These are phyloP conservation scores for Ananas comosus DNA, from an alignment of 176 grass and related monocot species.

Conservation along the genomic window DNA sequence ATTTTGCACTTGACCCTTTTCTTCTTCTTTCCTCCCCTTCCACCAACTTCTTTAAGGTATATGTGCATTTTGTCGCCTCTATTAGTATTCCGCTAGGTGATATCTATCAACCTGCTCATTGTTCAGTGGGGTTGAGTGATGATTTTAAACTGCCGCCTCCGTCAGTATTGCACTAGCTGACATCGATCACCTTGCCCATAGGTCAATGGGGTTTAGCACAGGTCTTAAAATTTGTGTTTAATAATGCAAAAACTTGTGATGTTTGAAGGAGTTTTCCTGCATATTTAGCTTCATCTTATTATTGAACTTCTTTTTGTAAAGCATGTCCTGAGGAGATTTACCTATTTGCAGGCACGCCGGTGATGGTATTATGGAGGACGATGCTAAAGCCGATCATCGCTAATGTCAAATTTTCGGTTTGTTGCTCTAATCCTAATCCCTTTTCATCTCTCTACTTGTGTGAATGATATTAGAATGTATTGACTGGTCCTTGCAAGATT, in stretches of 20 bases:
- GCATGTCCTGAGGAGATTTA: conserved; percentile 1
- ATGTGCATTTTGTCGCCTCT: background rate
- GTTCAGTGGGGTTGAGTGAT: background rate
- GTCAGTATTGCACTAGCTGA: too few species aligned
- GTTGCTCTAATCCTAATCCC: background rate
- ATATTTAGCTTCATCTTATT: background rate
- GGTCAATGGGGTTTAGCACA: background rate
- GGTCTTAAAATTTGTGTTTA: background rate
- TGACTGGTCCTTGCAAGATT: background rate
- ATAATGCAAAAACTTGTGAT: background rate
- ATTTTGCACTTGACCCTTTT: background rate
- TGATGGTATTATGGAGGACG: conserved; percentile 40
- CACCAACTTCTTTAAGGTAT: background rate
- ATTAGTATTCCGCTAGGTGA: too few species aligned
- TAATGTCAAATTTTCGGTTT: conserved; percentile 1
- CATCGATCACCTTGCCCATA: background rate
- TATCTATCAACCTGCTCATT: background rate
- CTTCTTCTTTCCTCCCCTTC: background rate
- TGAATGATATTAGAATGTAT: background rate
- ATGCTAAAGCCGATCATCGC: conserved; percentile 27
- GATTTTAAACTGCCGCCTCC: background rate
- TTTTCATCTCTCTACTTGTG: background rate
- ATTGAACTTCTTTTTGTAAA: background rate
- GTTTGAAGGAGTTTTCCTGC: too few species aligned
- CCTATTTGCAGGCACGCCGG: conserved; percentile 28